These are phyloP conservation scores for Hamamelis virginiana DNA, from an alignment of 164 flowering plant genomes.

Conservation along the genomic window DNA sequence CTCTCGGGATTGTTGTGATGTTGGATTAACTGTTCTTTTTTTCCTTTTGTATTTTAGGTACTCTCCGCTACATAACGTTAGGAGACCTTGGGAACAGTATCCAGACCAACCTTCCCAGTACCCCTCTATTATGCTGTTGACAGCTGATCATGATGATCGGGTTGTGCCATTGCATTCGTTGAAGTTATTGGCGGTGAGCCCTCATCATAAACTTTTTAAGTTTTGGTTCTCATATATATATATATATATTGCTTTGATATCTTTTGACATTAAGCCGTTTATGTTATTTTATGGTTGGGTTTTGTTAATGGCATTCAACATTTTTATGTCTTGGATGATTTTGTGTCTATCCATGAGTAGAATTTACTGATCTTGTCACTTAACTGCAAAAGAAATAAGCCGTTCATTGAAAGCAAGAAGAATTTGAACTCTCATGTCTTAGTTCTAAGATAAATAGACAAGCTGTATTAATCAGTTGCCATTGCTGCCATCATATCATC, in stretches of 20 bases:
- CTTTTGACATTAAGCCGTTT: neutral
- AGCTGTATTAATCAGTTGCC: too few species aligned
- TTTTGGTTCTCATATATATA: neutral
- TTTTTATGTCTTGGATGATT: neutral
- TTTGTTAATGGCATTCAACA: neutral
- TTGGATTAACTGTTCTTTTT: neutral
- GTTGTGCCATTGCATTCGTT: conserved; percentile 95
- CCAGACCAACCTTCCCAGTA: conserved; percentile 51
- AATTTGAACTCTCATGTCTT: too few species aligned
- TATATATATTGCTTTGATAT: neutral
- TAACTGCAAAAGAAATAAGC: too few species aligned
- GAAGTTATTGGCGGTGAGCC: conserved; percentile 87
- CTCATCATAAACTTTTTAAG: neutral
- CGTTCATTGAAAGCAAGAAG: too few species aligned
- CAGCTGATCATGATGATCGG: conserved; percentile 99
- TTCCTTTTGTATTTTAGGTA: conserved; percentile 56
- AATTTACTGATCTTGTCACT: too few species aligned
- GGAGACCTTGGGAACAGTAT: conserved; percentile 82
- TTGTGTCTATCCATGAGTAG: too few species aligned
- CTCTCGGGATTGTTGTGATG: neutral
- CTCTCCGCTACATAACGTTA: conserved; percentile 96
- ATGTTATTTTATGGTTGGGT: neutral
- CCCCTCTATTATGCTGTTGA: conserved; percentile 90
- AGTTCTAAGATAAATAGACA: too few species aligned
- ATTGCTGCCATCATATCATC: too few species aligned